Base-by-base conservation (phyloP, 495 filamentous ascomycete genomes). In the Penicillium coffeae region DNA sequence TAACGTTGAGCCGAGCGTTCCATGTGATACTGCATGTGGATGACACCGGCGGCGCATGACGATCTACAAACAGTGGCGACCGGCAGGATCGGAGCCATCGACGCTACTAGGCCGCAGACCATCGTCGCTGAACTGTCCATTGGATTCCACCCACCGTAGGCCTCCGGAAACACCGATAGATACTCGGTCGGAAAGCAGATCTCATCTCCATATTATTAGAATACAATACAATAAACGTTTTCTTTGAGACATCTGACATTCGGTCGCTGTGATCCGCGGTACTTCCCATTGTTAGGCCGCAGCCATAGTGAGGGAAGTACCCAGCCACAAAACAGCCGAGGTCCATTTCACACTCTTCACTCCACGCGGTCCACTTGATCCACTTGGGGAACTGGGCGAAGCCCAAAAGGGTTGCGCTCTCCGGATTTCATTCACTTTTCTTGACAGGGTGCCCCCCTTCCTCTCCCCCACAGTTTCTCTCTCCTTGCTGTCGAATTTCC, bases 21-120 rank as follows among this genome's bases (percentile, higher is more conserved):
- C 58, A 61, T 61, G 57, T 60, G 57, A 54, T 52, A 37, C 36
- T 1, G 41, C 54, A 51, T 58, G 48, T 50, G 54, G 47, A 53
- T 53, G 53, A 53, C 50, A 53, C 50, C 45, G 22, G n/a, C 33
- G n/a, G 21, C 42, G 47, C 44, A 43, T 40, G 19, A 22, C 13
- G 40, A 27, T 43, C 15, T 9, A 10, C 8, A 15, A 15, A 9
- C 13, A 7, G 40, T 27, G 21, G 25, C 40, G 30, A 43, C 8
- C 3, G 7, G 40, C 18, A 18, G 9, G 42, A 34, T 34, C 42
- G 32, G 21, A n/a, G 0, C 8, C 20, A 45, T 45, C 6, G n/a
- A n/a, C n/a, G n/a, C n/a, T n/a, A n/a, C n/a, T n/a, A n/a, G n/a
- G n/a, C n/a, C n/a, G n/a, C n/a, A n/a, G n/a, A n/a, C n/a, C n/a